phyloP scores from a whole-genome alignment of 2,329 filamentous ascomycete genomes.

The Cladophialophora exuberans region DNA sequence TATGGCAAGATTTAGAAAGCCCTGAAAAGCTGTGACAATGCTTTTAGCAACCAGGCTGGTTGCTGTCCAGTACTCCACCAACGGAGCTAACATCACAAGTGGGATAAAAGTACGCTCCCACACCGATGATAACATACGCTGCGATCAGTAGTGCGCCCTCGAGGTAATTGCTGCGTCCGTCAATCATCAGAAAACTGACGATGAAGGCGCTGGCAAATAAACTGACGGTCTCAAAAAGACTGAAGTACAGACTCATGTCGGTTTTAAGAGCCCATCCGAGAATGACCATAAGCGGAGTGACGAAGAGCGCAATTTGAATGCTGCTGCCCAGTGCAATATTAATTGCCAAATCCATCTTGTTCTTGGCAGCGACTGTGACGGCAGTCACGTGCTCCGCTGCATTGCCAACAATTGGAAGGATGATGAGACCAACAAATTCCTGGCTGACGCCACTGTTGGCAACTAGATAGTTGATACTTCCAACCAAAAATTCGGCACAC shows the following conservation, averaged over 20 bases:
- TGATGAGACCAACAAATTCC: slow-evolving; percentile 71
- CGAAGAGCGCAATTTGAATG: slow-evolving; percentile 72
- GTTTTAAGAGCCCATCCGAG: slow-evolving; percentile 70
- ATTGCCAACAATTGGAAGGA: slow-evolving; percentile 73
- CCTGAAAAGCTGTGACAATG: too few species aligned
- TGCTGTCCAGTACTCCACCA: slow-evolving; percentile 28
- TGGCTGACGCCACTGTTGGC: slow-evolving; percentile 60
- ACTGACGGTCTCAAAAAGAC: slow-evolving; percentile 84
- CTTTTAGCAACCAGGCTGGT: slow-evolving; percentile 14
- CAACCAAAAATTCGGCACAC: slow-evolving; percentile 72
- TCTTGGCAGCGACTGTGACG: slow-evolving; percentile 71
- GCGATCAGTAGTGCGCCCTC: slow-evolving; percentile 70
- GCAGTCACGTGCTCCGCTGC: slow-evolving; percentile 74
- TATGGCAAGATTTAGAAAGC: too few species aligned
- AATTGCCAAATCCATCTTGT: slow-evolving; percentile 76
- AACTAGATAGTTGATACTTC: slow-evolving; percentile 67
- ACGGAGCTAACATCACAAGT: slow-evolving; percentile 39
- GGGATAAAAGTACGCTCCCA: slow-evolving; percentile 70
- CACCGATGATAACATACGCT: slow-evolving; percentile 69
- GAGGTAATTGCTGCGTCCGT: slow-evolving; percentile 84
- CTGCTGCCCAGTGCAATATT: slow-evolving; percentile 71
- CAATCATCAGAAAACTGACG: slow-evolving; percentile 84
- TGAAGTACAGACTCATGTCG: slow-evolving; percentile 82
- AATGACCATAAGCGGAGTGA: slow-evolving; percentile 71
- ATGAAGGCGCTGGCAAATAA: slow-evolving; percentile 84